Percentiles rank a stretch among this genome's conserved stretches.
Evolutionary conservation across 495 filamentous ascomycete species (phyloP).

Genomic region (Aspergillus cavernicola): DNA sequence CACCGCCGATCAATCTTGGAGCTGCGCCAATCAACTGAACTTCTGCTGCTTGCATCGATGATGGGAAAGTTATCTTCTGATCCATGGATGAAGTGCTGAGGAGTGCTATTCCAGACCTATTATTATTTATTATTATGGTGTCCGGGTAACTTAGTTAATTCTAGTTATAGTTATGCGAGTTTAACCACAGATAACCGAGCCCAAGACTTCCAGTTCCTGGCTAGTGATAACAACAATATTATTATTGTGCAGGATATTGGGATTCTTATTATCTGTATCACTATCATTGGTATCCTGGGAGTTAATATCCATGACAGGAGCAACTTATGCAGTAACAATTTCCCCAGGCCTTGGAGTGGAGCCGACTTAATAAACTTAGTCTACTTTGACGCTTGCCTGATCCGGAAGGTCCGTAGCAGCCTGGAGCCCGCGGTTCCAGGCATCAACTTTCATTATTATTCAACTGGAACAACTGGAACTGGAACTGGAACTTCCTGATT

Average conservation of each 20-base stretch:
- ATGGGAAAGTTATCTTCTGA: neutral
- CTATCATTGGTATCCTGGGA: too few relatives aligned
- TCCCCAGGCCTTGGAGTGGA: constrained; percentile 9
- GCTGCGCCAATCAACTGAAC: constrained; percentile 11
- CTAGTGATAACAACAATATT: neutral
- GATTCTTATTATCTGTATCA: neutral
- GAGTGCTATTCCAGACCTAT: neutral
- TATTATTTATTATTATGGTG: too few relatives aligned
- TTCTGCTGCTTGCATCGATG: too few relatives aligned
- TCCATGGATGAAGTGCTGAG: neutral
- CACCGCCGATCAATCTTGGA: constrained; percentile 11
- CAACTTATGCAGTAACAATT: constrained; percentile 2
- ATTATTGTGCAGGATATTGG: neutral
- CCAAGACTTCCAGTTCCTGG: too few relatives aligned
- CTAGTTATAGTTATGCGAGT: neutral
- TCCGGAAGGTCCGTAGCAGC: constrained; percentile 33
- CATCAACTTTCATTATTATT: too few relatives aligned
- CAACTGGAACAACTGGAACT: too few relatives aligned
- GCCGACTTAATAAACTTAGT: constrained; percentile 4
- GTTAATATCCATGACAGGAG: neutral
- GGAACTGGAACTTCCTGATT: neutral
- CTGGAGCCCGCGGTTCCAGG: too few relatives aligned
- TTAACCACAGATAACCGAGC: neutral
- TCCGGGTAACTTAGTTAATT: too few relatives aligned
- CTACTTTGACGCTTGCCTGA: constrained; percentile 10